Percentiles rank a stretch among this genome's conserved stretches.
These are phyloP conservation scores for Lactuca sativa DNA, from an alignment of 129 eudicot genomes.

Conservation along the genomic window DNA sequence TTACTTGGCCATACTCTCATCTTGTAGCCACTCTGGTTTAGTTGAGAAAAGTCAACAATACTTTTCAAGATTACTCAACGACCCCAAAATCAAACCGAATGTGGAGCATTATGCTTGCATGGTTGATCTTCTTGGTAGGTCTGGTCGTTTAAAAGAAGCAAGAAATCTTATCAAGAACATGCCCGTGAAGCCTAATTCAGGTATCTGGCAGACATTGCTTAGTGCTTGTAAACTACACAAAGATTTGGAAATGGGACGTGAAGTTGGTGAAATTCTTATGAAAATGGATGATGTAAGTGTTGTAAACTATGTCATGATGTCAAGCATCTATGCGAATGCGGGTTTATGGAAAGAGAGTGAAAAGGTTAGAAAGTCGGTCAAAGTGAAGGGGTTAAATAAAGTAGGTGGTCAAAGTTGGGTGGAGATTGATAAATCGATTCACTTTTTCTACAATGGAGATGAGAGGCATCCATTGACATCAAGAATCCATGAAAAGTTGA, in stretches of 20 bases:
- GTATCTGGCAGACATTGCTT: constrained; percentile 84
- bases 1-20: constrained; percentile 74
- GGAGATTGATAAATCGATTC: constrained; percentile 56
- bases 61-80: constrained; percentile 51
- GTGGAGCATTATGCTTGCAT: constrained; percentile 80
- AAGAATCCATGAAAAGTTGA: constrained; percentile 47
- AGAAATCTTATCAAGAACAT: constrained; percentile 57
- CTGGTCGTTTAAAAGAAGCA: constrained; percentile 68
- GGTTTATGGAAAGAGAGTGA: constrained; percentile 76
- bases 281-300: constrained; percentile 55
- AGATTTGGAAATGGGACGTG: constrained; percentile 71
- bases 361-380: constrained; percentile 27
- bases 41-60: constrained; percentile 53
- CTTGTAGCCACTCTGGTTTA: constrained; percentile 84
- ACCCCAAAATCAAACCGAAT: constrained; percentile 37
- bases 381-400: constrained; percentile 60
- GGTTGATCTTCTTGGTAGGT: constrained; percentile 89
- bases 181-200: constrained; percentile 54
- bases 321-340: constrained; percentile 61
- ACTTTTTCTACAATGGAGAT: constrained; percentile 66
- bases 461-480: constrained; percentile 57
- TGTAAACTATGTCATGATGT: constrained; percentile 64
- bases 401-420: constrained; percentile 79
- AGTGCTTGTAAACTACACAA: constrained; percentile 80
- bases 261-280: constrained; percentile 60